Percentiles rank a stretch among this genome's conserved stretches.
These are phyloP conservation scores for Trematosphaeria pertusa DNA, from an alignment of 2,329 filamentous ascomycete species.

Conservation along the genomic window DNA sequence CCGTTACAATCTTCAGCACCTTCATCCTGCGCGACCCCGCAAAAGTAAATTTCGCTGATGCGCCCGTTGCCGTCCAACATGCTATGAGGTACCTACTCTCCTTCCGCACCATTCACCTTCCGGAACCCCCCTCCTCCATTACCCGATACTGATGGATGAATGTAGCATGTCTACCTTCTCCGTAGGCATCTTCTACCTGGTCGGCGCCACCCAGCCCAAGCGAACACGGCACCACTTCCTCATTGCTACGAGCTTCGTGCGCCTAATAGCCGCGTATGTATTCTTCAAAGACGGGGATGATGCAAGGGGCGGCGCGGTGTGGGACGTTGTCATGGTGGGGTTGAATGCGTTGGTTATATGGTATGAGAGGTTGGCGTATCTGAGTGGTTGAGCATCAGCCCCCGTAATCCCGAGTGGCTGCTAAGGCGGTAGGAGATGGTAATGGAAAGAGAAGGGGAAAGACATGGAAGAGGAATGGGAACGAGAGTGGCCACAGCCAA, in stretches of 20 bases:
- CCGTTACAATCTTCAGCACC: not conserved
- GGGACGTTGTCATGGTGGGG: not conserved
- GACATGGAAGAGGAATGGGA: not conserved
- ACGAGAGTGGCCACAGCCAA: not conserved
- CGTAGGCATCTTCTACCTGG: not conserved
- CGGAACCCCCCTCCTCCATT: not conserved
- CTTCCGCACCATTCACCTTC: not conserved
- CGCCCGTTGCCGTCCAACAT: not conserved
- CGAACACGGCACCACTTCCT: not conserved
- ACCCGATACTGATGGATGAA: no score
- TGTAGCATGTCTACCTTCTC: not conserved
- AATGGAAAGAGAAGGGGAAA: no score
- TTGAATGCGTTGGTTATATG: not conserved
- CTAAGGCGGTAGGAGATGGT: no score
- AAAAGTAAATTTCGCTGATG: conserved; percentile 1
- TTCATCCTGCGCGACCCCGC: not conserved
- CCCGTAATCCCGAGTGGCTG: no score
- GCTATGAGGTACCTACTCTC: not conserved
- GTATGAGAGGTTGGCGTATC: no score
- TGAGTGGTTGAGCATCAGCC: no score
- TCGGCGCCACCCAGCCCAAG: not conserved
- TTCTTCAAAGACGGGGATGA: not conserved
- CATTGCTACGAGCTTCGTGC: not conserved
- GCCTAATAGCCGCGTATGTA: not conserved
- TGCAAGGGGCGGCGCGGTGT: not conserved